Conservation (phyloP, 306 rosid species). For the Ormosia emarginata region DNA sequence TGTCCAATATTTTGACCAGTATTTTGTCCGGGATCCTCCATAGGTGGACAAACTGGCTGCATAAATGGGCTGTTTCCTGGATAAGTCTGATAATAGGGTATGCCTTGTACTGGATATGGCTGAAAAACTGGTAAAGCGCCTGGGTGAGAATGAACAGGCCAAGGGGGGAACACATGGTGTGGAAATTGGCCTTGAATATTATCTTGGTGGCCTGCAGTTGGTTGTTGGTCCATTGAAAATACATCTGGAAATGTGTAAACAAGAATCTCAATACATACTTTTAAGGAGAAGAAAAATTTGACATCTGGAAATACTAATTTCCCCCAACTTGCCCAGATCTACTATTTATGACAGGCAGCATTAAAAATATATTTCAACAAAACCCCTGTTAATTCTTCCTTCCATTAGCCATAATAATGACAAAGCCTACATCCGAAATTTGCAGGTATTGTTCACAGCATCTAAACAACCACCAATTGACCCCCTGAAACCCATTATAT, state of each 20-base stretch:
- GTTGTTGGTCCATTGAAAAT: conserved; percentile 55
- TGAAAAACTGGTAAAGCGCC: conserved; percentile 65
- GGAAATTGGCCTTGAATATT: conserved; percentile 73
- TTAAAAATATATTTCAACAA: neutral
- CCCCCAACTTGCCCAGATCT: neutral
- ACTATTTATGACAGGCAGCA: neutral
- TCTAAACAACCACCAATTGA: neutral
- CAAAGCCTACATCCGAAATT: neutral
- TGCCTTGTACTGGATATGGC: conserved; percentile 90
- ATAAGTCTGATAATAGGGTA: conserved; percentile 82
- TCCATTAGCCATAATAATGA: neutral
- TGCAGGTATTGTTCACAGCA: neutral
- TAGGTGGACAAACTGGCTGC: conserved; percentile 57
- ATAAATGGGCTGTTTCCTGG: conserved; percentile 56
- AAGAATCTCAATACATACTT: conserved; percentile 20
- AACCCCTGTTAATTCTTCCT: neutral
- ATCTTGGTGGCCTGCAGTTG: conserved; percentile 57
- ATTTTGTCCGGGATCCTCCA: conserved; percentile 52
- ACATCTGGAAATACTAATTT: neutral
- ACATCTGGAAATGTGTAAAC: conserved; percentile 44
- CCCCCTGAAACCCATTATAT: neutral
- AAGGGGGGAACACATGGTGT: conserved; percentile 64
- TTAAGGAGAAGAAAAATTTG: neutral
- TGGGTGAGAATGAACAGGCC: conserved; percentile 76
- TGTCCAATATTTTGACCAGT: conserved; percentile 43